These are phyloP conservation scores for Omphalea diandra DNA, from an alignment of 441 rosid species.

Conservation along the genomic window DNA sequence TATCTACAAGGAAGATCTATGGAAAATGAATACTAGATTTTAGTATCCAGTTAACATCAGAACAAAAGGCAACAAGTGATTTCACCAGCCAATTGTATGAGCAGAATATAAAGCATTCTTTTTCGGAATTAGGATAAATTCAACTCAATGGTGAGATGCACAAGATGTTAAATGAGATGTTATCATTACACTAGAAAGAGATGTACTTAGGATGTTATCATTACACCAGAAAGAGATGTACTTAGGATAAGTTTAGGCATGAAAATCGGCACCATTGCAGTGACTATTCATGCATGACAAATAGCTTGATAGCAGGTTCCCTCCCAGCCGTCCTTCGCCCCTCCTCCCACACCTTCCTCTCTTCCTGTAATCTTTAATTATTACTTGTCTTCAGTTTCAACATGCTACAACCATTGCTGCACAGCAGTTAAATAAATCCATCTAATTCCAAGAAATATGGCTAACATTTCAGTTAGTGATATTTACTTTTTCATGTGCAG, in stretches of 20 bases:
- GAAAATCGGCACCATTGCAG: background rate
- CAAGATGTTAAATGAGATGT: background rate
- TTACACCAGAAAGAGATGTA: background rate
- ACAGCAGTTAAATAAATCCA: background rate
- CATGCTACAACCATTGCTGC: background rate
- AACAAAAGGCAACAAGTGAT: background rate
- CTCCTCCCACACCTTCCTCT: background rate
- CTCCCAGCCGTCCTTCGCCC: too few relatives aligned
- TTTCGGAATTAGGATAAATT: background rate
- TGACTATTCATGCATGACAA: background rate
- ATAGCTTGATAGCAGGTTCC: background rate
- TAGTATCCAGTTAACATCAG: background rate
- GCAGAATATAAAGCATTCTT: background rate
- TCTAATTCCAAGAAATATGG: background rate
- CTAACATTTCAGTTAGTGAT: background rate
- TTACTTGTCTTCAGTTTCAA: background rate
- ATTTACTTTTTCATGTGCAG: background rate
- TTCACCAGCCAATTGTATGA: background rate
- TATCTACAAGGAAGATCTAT: background rate
- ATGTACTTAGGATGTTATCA: background rate
- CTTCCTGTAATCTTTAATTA: too few relatives aligned
- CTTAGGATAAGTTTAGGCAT: background rate
- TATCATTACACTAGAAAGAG: background rate
- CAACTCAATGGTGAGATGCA: background rate
- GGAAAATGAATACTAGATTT: background rate